A percentile compares a stretch with the other conserved stretches of the same genome.
Evolutionary conservation across 2,329 filamentous ascomycete species (phyloP).

Genomic region (Aureobasidium sp.): DNA sequence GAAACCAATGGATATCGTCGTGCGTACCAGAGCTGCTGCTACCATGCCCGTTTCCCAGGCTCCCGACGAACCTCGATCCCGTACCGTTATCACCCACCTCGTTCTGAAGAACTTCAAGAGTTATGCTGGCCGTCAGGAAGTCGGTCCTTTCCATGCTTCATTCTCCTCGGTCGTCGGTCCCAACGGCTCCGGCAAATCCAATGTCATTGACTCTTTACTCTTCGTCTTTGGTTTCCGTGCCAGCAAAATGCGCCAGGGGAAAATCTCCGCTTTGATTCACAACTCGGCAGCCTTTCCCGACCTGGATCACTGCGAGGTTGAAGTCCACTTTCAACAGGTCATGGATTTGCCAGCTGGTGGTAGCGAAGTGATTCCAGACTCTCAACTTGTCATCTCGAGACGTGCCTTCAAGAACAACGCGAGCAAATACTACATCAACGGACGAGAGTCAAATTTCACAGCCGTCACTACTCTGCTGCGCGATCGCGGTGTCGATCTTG

Average conservation of each 20-base stretch:
- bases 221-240: conserved; percentile 99
- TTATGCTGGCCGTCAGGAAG: conserved; percentile 89
- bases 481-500: conserved; percentile 84
- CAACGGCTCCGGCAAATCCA: conserved; percentile 96
- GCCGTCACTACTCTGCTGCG: conserved; percentile 79
- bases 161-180: conserved; percentile 97
- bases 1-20: conserved; percentile 85
- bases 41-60: conserved; percentile 57
- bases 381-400: conserved; percentile 78
- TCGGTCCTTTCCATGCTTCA: conserved; percentile 91
- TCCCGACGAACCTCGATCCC: conserved; percentile 66
- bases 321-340: conserved; percentile 93
- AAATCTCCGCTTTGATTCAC: conserved; percentile 94
- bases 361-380: conserved; percentile 70
- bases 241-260: conserved; percentile 98
- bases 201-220: conserved; percentile 93
- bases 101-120: conserved; percentile 97
- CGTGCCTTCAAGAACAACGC: conserved; percentile 96
- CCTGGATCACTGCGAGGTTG: conserved; percentile 85
- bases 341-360: conserved; percentile 74
- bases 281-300: conserved; percentile 85
- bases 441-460: conserved; percentile 82
- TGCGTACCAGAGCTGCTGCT: conserved; percentile 70
- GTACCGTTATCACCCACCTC: conserved; percentile 87
- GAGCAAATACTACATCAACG: conserved; percentile 97